Evolutionary conservation across 805 yeast genomes (phyloP), one percentile per base, ranked within the genome.

Genomic region (Yarrowia sp.): DNA sequence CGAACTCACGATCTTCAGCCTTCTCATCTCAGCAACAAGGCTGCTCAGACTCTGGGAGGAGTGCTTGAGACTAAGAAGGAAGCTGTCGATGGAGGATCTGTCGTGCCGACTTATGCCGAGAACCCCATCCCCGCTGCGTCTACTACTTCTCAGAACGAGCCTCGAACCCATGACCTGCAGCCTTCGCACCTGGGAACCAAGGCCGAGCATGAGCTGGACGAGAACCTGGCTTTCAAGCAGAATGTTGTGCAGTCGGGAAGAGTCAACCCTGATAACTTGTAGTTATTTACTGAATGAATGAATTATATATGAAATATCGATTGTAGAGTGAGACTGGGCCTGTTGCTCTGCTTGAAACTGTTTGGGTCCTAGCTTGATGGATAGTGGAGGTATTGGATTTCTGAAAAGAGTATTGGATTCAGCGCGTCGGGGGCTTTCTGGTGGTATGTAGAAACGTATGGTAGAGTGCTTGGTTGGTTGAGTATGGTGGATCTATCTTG

Each of bases 21-120:
- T 2, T 51, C 58, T 11, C 58, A 51, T 18, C 58, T 51, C 18
- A 36, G 43, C 43, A 2, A 22, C 43, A 36, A 38, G 43, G 58
- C 33, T 14, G 58, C 11, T 1, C 18, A 36, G 43, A 51, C 33
- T 0, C 76, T 88, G 88, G 69, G 81, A 76, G 70, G 85, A 83
- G 78, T 88, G 90, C 78, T 84, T 89, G 66, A 89, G 86, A 76
- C 96, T 87, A 80, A 92, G 97, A 78, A 83, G 89, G 60, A 87
- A 80, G 62, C 90, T 84, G 77, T 91, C 91, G 77, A 86, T 87
- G 17, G 97, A 90, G 58, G 58, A 0, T 14, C 33, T 1, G 58
- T 51, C 5, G 33, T 51, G 3, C 58, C 58, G 10, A 36, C 55
- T 1, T 48, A 48, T 41, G 38, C 55, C 8, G 55, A 48, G 41